These are phyloP conservation scores for Schizothecium vesticola DNA, from an alignment of 495 filamentous ascomycete genomes.

Conservation along the genomic window DNA sequence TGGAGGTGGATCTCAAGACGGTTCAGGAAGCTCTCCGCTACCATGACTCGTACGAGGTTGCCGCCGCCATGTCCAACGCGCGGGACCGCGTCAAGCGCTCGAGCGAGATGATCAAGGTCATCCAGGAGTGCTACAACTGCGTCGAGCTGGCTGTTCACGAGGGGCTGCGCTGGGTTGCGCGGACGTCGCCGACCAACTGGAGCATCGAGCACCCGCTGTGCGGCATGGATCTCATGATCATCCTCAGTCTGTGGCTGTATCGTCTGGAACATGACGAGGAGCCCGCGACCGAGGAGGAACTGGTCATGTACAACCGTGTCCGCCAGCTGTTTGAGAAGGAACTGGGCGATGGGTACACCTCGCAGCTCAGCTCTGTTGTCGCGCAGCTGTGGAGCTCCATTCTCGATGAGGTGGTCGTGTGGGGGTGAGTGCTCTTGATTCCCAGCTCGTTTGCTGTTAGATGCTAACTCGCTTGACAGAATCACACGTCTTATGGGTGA, in stretches of 20 bases:
- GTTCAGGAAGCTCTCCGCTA: conserved; percentile 96
- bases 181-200: conserved; percentile 97
- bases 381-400: conserved; percentile 96
- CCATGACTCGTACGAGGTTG: conserved; percentile 94
- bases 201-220: conserved; percentile 97
- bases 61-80: conserved; percentile 90
- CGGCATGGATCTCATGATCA: conserved; percentile 97
- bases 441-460: conserved; percentile 10
- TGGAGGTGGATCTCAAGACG: conserved; percentile 90
- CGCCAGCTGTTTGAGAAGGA: conserved; percentile 87
- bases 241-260: conserved; percentile 96
- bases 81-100: conserved; percentile 90
- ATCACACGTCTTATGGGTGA: conserved; percentile 98
- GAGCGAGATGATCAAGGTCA: conserved; percentile 96
- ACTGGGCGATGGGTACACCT: conserved; percentile 69
- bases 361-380: conserved; percentile 79
- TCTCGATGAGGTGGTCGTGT: conserved; percentile 97
- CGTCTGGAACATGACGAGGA: conserved; percentile 99
- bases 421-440: conserved; percentile 60
- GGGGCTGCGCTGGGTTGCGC: conserved; percentile 95
- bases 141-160: conserved; percentile 93
- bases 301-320: conserved; percentile 92
- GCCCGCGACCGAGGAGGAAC: conserved; percentile 82
- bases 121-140: conserved; percentile 96
- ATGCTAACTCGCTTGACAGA: conserved; percentile 54